Percentiles rank a stretch among this genome's conserved stretches.
phyloP scores from a whole-genome alignment of 1,284 basidiomycete genomes.

The Sphagnurus paluster region DNA sequence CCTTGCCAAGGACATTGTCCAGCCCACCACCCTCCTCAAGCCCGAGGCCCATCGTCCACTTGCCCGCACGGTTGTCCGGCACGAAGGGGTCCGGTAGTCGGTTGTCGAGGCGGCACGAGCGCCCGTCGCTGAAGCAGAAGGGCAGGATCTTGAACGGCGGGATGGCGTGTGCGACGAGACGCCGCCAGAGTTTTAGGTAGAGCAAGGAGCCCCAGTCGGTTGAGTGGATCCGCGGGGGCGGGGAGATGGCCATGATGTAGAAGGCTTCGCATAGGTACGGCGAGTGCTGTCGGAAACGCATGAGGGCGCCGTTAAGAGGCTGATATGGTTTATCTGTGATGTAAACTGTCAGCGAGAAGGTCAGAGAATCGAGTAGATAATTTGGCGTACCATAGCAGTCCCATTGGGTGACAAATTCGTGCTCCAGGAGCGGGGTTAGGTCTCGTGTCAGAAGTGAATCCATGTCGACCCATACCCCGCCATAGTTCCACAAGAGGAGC shows the following conservation, averaged over 20 bases:
- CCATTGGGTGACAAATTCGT: conserved; percentile 95
- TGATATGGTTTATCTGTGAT: conserved; percentile 83
- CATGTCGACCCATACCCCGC: conserved; percentile 96
- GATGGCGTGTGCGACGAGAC: conserved; percentile 70
- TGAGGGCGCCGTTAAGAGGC: conserved; percentile 88
- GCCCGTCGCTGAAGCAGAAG: conserved; percentile 89
- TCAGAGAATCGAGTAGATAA: neutral
- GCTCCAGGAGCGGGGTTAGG: conserved; percentile 79
- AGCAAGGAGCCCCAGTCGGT: conserved; percentile 92
- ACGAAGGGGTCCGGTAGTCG: conserved; percentile 87
- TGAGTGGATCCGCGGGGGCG: conserved; percentile 72
- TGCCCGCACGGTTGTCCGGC: conserved; percentile 56
- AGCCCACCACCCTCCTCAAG: conserved; percentile 67
- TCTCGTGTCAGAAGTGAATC: conserved; percentile 87
- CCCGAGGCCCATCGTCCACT: conserved; percentile 55
- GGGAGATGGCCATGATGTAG: conserved; percentile 79
- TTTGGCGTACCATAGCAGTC: conserved; percentile 83
- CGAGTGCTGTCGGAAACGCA: conserved; percentile 86
- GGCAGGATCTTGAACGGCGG: conserved; percentile 89
- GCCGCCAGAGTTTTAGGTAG: conserved; percentile 85
- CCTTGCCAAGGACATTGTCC: conserved; percentile 63
- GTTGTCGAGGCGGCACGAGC: conserved; percentile 88
- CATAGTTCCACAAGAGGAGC: conserved; percentile 85
- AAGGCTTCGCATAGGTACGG: conserved; percentile 96
- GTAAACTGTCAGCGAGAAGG: neutral